phyloP scores from a whole-genome alignment of 2,329 filamentous ascomycete species.

The Aspergillus luchuensis region DNA sequence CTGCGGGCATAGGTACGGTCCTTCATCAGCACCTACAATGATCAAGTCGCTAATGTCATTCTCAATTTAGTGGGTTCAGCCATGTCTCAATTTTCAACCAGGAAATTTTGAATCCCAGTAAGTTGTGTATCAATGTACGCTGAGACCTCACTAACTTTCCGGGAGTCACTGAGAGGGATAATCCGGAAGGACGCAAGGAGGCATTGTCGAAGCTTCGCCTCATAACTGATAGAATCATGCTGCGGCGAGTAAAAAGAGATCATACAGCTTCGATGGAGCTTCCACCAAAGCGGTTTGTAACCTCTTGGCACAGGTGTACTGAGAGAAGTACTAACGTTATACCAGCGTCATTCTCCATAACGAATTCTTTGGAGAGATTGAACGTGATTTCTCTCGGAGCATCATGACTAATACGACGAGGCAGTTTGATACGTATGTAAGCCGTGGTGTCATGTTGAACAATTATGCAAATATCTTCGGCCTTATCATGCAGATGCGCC shows the following conservation, averaged over 20 bases:
- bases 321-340: slow-evolving; percentile 11
- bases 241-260: slow-evolving; percentile 90
- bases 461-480: slow-evolving; percentile 99
- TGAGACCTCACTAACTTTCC: slow-evolving; percentile 45
- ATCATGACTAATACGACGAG: slow-evolving; percentile 92
- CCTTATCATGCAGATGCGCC: slow-evolving; percentile 98
- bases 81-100: slow-evolving; percentile 89
- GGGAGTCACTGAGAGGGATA: slow-evolving; percentile 59
- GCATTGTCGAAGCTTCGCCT: slow-evolving; percentile 82
- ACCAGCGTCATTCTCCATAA: slow-evolving; percentile 74
- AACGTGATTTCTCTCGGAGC: slow-evolving; percentile 91
- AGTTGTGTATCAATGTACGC: slow-evolving; percentile 33
- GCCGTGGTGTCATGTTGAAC: slow-evolving; percentile 89
- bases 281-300: slow-evolving; percentile 74
- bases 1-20: slow-evolving; percentile 61
- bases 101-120: slow-evolving; percentile 80
- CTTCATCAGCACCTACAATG: slow-evolving; percentile 9
- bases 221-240: slow-evolving; percentile 91
- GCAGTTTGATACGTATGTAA: slow-evolving; percentile 93
- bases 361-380: slow-evolving; percentile 94
- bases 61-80: slow-evolving; percentile 54
- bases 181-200: slow-evolving; percentile 58
- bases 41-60: slow-evolving; percentile 16
- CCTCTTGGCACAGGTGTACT: background rate
- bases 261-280: slow-evolving; percentile 94